These are phyloP conservation scores for Sicyos baderoa DNA, from an alignment of 306 rosid genomes.

Conservation along the genomic window DNA sequence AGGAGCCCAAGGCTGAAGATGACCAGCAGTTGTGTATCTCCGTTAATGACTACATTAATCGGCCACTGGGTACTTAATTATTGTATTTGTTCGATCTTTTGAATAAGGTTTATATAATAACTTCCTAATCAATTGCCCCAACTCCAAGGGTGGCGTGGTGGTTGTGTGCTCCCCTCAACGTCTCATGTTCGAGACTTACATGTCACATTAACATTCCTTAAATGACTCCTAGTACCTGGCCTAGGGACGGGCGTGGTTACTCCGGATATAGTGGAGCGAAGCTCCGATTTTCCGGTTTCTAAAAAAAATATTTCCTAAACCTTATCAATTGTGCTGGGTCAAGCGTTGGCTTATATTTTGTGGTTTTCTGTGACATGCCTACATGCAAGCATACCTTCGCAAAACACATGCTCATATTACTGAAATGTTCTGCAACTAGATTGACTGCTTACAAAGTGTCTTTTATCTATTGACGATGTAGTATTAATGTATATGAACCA, in stretches of 20 bases:
- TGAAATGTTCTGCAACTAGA: background rate
- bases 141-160: too few species aligned
- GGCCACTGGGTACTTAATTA: conserved; percentile 49
- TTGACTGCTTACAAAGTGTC: background rate
- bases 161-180: too few species aligned
- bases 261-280: too few species aligned
- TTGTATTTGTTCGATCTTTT: conserved; percentile 5
- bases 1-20: conserved; percentile 74
- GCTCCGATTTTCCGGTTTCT: too few species aligned
- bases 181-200: too few species aligned
- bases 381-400: background rate
- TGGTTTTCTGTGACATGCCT: background rate
- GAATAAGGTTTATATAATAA: background rate
- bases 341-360: background rate
- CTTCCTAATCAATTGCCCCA: background rate
- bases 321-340: background rate
- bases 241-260: too few species aligned
- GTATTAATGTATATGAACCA: background rate
- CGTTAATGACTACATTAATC: conserved; percentile 64
- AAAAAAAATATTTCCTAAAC: too few species aligned
- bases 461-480: background rate
- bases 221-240: too few species aligned
- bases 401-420: background rate
- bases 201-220: too few species aligned
- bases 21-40: conserved; percentile 60